Base-by-base conservation (phyloP, 192 early-diverging fungal genomes). In the Backusella tarrabulga region DNA sequence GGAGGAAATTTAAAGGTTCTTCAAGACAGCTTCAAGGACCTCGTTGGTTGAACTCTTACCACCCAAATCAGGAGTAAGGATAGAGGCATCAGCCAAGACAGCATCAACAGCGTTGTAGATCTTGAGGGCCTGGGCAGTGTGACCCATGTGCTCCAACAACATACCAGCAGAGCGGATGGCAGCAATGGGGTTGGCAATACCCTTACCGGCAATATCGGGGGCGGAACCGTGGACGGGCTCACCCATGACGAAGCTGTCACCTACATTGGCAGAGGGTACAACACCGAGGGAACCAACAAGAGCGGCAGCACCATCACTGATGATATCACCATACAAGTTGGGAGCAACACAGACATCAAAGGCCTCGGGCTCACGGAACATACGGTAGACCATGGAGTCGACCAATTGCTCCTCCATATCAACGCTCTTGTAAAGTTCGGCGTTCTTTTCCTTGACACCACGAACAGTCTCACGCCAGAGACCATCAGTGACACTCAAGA, bases 381-480 rank as follows among this genome's bases (percentile, higher is more conserved):
- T 90, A 77, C 97, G 95, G 83, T 98, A 95, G 78, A 99, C 97
- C 97, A 99, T 99, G 26, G 97, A 99, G 76, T 99, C 97, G 3
- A 99, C 97, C 80, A 99, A 88, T 85, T 99, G 97, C 86, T 99
- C 97, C 76, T 99, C 95, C 82, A 96, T 87, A 46, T 95, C 88
- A 0, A 97, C 90, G 42, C 81, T 78, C 42, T 81, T 77, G 67
- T 82, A 87, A 72, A 88, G 89, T 56, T 84, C 84, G 14, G 87
- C 79, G 60, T 91, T 92, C 70, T 86, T 82, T 44, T 90, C 88
- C 75, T 95, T 88, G 77, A 93, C 91, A 54, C 76, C 80, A 71
- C 92, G 90, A 23, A 96, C 95, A 4, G 93, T 93, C 84, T 99
- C 97, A 73, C 97, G 91, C 91, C 95, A 99, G 78, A 99, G 85